These are phyloP conservation scores for Trichoderma atroviride DNA, from an alignment of 2,329 filamentous ascomycete species.

Conservation along the genomic window DNA sequence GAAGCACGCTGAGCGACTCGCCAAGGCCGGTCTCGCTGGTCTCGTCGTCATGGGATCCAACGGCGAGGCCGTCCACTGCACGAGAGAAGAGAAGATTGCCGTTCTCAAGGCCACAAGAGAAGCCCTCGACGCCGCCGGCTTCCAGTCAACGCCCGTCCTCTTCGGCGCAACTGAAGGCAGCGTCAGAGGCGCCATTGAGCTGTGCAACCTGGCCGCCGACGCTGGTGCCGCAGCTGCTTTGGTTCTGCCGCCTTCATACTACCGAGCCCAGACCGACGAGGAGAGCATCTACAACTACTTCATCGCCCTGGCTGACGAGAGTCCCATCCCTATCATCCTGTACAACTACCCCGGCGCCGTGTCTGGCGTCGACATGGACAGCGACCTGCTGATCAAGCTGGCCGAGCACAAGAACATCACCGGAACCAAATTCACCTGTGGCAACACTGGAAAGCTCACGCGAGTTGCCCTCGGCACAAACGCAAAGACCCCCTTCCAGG, in stretches of 20 bases:
- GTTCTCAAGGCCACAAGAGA: slow-evolving; percentile 79
- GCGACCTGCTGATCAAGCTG: slow-evolving; percentile 79
- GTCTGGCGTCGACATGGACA: slow-evolving; percentile 86
- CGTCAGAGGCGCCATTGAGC: slow-evolving; percentile 76
- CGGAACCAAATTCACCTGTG: slow-evolving; percentile 90
- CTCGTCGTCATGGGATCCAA: slow-evolving; percentile 89
- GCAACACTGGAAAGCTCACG: slow-evolving; percentile 86
- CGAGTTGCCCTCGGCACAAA: slow-evolving; percentile 74
- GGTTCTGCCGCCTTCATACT: slow-evolving; percentile 81
- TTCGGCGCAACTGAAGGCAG: slow-evolving; percentile 81
- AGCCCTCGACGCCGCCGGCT: slow-evolving; percentile 80
- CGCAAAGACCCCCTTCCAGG: slow-evolving; percentile 65
- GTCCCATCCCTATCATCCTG: slow-evolving; percentile 75
- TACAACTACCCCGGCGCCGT: slow-evolving; percentile 94
- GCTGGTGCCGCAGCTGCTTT: slow-evolving; percentile 81
- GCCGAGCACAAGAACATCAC: slow-evolving; percentile 81
- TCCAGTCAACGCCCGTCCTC: slow-evolving; percentile 74
- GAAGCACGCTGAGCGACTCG: slow-evolving; percentile 77
- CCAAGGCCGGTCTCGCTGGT: slow-evolving; percentile 75
- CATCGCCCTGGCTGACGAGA: slow-evolving; percentile 72
- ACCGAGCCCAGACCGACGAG: slow-evolving; percentile 75
- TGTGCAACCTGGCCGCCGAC: slow-evolving; percentile 65
- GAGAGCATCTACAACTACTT: slow-evolving; percentile 74
- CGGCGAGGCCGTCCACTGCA: slow-evolving; percentile 85
- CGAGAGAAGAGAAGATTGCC: slow-evolving; percentile 72